Evolutionary conservation across 2,329 filamentous ascomycete species (phyloP), one percentile per base, ranked within the genome.

Genomic region (Ceratocystis variospora): DNA sequence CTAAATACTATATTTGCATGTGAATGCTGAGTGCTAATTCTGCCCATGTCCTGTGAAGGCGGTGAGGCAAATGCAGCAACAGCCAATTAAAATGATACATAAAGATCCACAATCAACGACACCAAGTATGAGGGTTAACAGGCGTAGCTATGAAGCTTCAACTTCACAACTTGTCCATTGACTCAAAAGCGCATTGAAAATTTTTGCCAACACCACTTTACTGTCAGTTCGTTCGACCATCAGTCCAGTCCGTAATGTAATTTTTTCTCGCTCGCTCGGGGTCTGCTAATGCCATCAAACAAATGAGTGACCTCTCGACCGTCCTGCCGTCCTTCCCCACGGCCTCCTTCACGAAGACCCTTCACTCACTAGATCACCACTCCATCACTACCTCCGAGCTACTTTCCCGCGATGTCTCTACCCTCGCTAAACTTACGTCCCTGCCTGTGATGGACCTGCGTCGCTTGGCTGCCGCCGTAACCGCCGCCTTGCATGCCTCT

Each of bases 221-320:
- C 12, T 41, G 37, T 41, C 37, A 41, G 37, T 41, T 41, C 37
- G 37, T 41, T 10, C 37, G 37, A 41, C 2, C 37, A 41, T 41
- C 12, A 41, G 12, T 28, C 22, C 50, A 12, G 50, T 59, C 31
- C 55, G 55, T 59, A 31, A 59, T 59, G 55, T 59, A 31, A 37
- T 37, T 59, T 33, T 53, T 53, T 50, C 48, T 7, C 25, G 22
- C 55, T 8, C 7, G 55, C 28, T 17, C 48, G 48, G 17, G 31
- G 55, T 31, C 55, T 33, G 31, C 15, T 41, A 59, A 59, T 25
- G 37, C 19, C 17, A 25, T 31, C n/a, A 5, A 12, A 44, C 48
- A 64, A n/a, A 95, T 95, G 90, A 90, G 87, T 72, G 93, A 97
- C 83, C 85, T 97, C 73, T 82, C 87, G 73, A 83, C 84, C 73